A percentile compares a stretch with the other conserved stretches of the same genome.
These are phyloP conservation scores for Phaeomoniella chlamydospora DNA, from an alignment of 2,329 filamentous ascomycete genomes.

Conservation along the genomic window DNA sequence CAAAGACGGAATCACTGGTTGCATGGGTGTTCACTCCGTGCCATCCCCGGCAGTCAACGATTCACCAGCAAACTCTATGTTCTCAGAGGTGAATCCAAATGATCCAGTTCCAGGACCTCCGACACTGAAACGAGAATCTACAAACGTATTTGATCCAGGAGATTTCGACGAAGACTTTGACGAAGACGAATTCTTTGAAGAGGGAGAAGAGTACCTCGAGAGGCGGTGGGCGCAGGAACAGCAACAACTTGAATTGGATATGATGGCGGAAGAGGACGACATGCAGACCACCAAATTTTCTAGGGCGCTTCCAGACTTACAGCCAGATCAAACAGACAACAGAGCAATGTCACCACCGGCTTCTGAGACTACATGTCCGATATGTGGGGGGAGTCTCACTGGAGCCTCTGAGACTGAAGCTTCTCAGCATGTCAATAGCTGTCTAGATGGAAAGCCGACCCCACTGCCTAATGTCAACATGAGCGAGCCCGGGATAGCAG, in stretches of 20 bases:
- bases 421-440: slow-evolving; percentile 79
- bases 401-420: slow-evolving; percentile 47
- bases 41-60: not conserved
- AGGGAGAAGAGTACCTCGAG: slow-evolving; percentile 52
- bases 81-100: slow-evolving; percentile 5
- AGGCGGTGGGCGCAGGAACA: slow-evolving; percentile 65
- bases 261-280: too few relatives aligned
- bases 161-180: slow-evolving; percentile 43
- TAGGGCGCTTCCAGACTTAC: slow-evolving; percentile 3
- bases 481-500: slow-evolving; percentile 5
- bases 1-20: slow-evolving; percentile 7
- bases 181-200: slow-evolving; percentile 42
- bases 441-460: slow-evolving; percentile 67
- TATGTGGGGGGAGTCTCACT: slow-evolving; percentile 54
- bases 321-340: slow-evolving; percentile 1
- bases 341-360: slow-evolving; percentile 9
- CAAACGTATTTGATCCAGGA: slow-evolving; percentile 26
- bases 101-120: slow-evolving; percentile 15
- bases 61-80: not conserved
- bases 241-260: slow-evolving; percentile 7
- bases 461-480: slow-evolving; percentile 39
- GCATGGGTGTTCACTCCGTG: not conserved
- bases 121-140: slow-evolving; percentile 35
- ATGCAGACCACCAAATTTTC: slow-evolving; percentile 4
- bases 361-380: slow-evolving; percentile 47